Base-by-base conservation (phyloP, 164 flowering plant genomes). In the Magnolia kwangsiensis region DNA sequence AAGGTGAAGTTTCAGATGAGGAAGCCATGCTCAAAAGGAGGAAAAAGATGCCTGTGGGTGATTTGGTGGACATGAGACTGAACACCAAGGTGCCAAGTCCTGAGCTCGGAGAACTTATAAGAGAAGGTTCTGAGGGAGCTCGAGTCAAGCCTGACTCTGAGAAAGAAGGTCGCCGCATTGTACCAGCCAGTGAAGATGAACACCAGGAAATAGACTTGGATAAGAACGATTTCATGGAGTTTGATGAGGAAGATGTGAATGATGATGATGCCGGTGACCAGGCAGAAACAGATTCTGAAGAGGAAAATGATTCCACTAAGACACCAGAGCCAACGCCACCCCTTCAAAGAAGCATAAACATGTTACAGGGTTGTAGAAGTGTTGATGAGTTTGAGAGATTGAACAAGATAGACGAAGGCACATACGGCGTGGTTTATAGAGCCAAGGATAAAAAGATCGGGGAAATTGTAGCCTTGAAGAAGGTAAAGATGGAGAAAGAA, bases 391-490 rank as follows among this genome's bases (percentile, higher is more conserved):
- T 76, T 83, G 91, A 92, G 81, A 90, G 76, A 71, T 78, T 92
- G 4, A 88, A 88, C 64, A 90, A 83, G 76, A 90, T 92, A 65
- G 84, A 80, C 77, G 94, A 91, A 84, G 95, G 97, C 4, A 87
- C 95, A 37, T 92, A 92, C 79, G 95, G 97, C 69, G 81, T 89
- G 76, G 97, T 92, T 0, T 88, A 76, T 65, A 88, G 86, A 82
- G 97, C 94, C 13, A 89, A 78, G 76, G 92, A 92, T 74, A 88
- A 85, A 84, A 85, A 78, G 75, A 86, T 84, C 0, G 92, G 90
- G 8, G 90, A 91, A 69, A 79, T 89, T 74, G 94, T 92, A 67
- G 97, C 97, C 0, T 71, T 92, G 82, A 92, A 92, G 84, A 91
- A 91, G 76, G 88, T 92, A 69, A 92, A 91, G 84, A 86, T 89